phyloP scores from a whole-genome alignment of 805 yeast species.

The Cyberlindnera euphorbiiphila region DNA sequence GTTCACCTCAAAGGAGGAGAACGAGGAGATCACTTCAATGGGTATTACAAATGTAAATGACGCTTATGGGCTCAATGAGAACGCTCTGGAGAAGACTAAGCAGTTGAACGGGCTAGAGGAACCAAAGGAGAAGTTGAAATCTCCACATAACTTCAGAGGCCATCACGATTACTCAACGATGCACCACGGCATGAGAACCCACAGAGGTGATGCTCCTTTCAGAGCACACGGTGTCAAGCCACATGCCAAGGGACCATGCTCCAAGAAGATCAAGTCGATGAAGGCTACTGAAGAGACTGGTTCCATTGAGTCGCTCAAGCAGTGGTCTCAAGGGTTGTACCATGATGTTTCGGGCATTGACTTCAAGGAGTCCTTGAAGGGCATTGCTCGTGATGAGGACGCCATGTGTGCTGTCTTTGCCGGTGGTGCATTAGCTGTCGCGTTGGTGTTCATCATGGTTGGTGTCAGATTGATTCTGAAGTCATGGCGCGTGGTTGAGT shows the following conservation, averaged over 20 bases:
- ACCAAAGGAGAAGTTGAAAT: conserved; percentile 3
- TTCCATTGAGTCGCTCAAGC: conserved; percentile 6
- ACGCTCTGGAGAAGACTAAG: conserved; percentile 4
- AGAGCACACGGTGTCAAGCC: conserved; percentile 9
- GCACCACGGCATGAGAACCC: background rate
- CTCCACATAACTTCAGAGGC: conserved; percentile 7
- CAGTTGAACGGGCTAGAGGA: conserved; percentile 7
- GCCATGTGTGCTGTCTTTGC: conserved; percentile 13
- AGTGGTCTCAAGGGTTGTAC: conserved; percentile 13
- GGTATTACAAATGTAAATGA: too few relatives aligned
- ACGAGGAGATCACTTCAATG: too few relatives aligned
- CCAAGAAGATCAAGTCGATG: conserved; percentile 4
- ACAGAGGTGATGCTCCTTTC: background rate
- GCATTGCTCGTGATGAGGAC: conserved; percentile 8
- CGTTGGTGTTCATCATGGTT: conserved; percentile 6
- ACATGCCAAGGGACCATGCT: conserved; percentile 5
- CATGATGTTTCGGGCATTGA: conserved; percentile 16
- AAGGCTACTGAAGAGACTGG: too few relatives aligned
- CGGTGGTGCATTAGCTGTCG: conserved; percentile 11
- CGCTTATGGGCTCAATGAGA: conserved; percentile 4
- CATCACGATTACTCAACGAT: background rate
- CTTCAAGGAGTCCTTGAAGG: conserved; percentile 14
- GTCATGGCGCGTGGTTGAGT: too few relatives aligned
- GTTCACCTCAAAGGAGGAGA: too few relatives aligned
- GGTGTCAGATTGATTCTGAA: conserved; percentile 2